These are phyloP conservation scores for Saposhnikovia divaricata DNA, from an alignment of 129 eudicot species.

Conservation along the genomic window DNA sequence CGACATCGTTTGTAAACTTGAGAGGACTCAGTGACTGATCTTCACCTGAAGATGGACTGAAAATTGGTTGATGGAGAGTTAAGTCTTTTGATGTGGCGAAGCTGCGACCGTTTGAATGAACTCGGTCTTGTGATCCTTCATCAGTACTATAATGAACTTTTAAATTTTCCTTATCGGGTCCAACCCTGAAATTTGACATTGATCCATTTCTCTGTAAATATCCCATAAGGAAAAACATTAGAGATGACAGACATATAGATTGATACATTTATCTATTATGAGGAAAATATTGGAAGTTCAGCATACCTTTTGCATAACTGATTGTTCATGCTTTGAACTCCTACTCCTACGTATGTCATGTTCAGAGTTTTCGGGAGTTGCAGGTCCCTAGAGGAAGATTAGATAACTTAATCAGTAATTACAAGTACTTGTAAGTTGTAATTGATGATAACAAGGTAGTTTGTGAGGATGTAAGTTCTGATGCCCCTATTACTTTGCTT, in stretches of 20 bases:
- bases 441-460: not conserved
- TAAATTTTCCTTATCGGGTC: conserved; percentile 1
- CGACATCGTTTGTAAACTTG: conserved; percentile 12
- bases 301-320: conserved; percentile 45
- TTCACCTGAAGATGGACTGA: conserved; percentile 62
- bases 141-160: not conserved
- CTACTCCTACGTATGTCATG: conserved; percentile 27
- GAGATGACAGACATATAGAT: not conserved
- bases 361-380: conserved; percentile 81
- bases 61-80: conserved; percentile 33
- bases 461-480: not conserved
- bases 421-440: not conserved
- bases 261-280: not conserved
- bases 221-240: not conserved
- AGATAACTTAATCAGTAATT: not conserved
- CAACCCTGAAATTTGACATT: conserved; percentile 14
- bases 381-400: conserved; percentile 52
- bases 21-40: conserved; percentile 40
- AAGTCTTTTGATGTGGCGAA: conserved; percentile 62
- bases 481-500: not conserved
- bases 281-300: not conserved
- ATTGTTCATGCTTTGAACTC: conserved; percentile 28
- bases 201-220: conserved; percentile 46
- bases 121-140: not conserved
- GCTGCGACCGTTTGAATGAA: conserved; percentile 39